A percentile compares a stretch with the other conserved stretches of the same genome.
These are phyloP conservation scores for Endocarpon pusillum DNA, from an alignment of 495 filamentous ascomycete genomes.

Conservation along the genomic window DNA sequence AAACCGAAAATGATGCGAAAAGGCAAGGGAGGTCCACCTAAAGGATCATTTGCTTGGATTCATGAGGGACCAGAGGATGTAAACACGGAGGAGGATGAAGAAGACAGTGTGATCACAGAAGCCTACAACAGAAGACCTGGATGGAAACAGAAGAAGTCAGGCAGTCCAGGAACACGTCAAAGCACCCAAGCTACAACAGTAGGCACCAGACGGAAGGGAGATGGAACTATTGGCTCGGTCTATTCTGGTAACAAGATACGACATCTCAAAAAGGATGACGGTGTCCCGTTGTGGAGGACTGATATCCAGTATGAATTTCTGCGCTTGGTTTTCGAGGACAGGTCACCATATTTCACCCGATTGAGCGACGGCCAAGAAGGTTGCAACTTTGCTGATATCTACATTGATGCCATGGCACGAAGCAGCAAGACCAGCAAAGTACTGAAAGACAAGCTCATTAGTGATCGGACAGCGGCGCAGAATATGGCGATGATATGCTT, in stretches of 20 bases:
- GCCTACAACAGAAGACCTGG: too few species aligned
- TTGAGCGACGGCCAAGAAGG: constrained; percentile 49
- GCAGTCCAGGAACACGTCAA: too few species aligned
- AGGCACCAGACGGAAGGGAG: constrained; percentile 46
- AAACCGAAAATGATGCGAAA: too few species aligned
- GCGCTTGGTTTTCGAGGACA: constrained; percentile 75
- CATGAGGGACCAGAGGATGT: too few species aligned
- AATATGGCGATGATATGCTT: constrained; percentile 99
- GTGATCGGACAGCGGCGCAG: constrained; percentile 76
- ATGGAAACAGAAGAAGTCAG: too few species aligned
- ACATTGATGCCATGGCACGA: constrained; percentile 94
- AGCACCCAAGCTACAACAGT: too few species aligned
- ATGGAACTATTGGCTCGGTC: constrained; percentile 47
- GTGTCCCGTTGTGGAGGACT: constrained; percentile 87
- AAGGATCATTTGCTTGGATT: too few species aligned
- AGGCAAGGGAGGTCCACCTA: too few species aligned
- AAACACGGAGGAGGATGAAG: too few species aligned
- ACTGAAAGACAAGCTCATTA: constrained; percentile 87
- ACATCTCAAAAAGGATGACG: constrained; percentile 95
- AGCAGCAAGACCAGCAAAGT: constrained; percentile 99
- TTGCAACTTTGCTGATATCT: constrained; percentile 85
- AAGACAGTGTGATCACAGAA: too few species aligned
- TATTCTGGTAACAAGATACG: constrained; percentile 85
- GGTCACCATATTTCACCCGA: constrained; percentile 73
- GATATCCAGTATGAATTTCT: constrained; percentile 97